Evolutionary conservation across 768 basidiomycete genomes (phyloP).

Genomic region (Exsudoporus frostii): DNA sequence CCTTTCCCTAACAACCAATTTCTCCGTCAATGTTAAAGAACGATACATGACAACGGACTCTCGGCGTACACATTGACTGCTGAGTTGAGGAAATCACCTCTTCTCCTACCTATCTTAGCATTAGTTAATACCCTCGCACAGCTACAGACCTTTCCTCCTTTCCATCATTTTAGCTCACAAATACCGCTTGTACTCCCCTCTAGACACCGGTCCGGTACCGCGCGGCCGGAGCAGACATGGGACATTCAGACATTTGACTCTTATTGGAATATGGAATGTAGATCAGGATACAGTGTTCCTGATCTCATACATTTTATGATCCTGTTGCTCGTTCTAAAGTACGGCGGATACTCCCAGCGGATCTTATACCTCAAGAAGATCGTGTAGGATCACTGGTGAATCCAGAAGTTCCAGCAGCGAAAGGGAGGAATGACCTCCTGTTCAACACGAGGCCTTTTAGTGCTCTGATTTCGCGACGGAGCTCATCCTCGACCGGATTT

Average conservation of each 20-base stretch:
- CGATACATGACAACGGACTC: not conserved
- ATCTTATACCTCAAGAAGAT: constrained; percentile 1
- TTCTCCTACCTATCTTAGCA: not conserved
- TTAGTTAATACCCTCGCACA: not conserved
- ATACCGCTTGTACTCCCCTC: not conserved
- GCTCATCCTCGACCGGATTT: constrained; percentile 51
- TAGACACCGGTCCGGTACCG: not conserved
- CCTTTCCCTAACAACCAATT: constrained; percentile 50
- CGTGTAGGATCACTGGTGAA: constrained; percentile 1
- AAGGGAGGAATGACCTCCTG: constrained; percentile 42
- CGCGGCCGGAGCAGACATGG: not conserved
- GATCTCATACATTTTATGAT: not conserved
- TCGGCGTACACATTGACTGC: not conserved
- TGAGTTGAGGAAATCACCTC: not conserved
- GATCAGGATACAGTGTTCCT: not conserved
- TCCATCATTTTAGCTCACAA: not conserved
- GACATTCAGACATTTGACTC: not conserved
- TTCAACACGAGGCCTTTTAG: constrained; percentile 79
- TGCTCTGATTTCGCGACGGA: constrained; percentile 70
- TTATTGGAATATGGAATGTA: not conserved
- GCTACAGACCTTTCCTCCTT: not conserved
- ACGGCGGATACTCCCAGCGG: not conserved
- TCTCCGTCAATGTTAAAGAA: constrained; percentile 38
- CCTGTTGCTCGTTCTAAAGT: not conserved
- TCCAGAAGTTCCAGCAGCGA: constrained; percentile 1